Base-by-base conservation (phyloP, 345 rosid species). In the Eucalyptus coolabah region DNA sequence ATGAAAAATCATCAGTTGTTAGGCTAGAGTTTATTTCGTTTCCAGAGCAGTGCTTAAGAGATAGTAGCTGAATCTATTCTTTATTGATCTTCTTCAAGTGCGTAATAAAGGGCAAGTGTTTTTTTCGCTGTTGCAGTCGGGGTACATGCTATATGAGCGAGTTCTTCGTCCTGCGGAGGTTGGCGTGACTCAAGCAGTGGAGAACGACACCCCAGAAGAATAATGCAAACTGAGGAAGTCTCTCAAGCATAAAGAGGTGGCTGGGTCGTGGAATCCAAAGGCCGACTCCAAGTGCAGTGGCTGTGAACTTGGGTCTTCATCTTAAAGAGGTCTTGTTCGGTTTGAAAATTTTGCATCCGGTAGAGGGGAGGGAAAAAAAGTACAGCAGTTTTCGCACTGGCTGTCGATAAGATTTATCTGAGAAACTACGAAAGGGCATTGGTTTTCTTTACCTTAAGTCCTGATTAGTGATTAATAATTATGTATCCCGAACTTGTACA, bases 91-190 rank as follows among this genome's bases (percentile, higher is more conserved):
- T 37, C 50, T 50, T 67, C 34, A 23, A 85, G 45, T 37, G 83
- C 12, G 16, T 19, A 37, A 10, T 72, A 72, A 72, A 37, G 45
- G 83, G 83, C 83, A 19, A 37, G 83, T 37, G 47, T 32, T 42
- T 45, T 4, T 47, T 37, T 45, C 10, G 34, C 5, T 87, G 42
- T 63, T 93, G 92, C 96, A 98, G 99, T 86, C 95, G 42, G 99
- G 99, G 89, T 98, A 96, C 92, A 90, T 91, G 86, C 93, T 98
- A 37, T 89, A 93, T 44, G 98, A 97, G 77, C 93, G 98, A 88
- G 96, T 96, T 44, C 95, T 98, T 90, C 95, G 99, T 72, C 98
- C 99, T 32, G 99, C 99, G 12, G 98, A 98, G 89, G 99, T 98
- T 59, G 98, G 99, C 63, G 99, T 98, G 65, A 97, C 97, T 82